Evolutionary conservation across 768 basidiomycete species (phyloP).

Genomic region (Xerocomus potaroensis): DNA sequence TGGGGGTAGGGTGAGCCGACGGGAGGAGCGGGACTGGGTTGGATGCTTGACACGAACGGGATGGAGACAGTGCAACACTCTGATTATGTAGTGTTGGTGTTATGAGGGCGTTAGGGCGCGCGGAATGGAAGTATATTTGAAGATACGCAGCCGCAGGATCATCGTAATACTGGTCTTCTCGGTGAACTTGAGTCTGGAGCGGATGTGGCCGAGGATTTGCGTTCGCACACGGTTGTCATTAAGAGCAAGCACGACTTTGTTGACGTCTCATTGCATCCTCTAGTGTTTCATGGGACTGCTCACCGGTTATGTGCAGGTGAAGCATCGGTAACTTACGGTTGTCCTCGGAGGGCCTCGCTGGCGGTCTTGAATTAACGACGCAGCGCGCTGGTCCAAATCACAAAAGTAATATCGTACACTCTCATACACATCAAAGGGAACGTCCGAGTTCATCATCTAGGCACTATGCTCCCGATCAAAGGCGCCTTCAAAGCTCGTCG

Average conservation of each 20-base stretch:
- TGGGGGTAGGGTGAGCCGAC: constrained; percentile 78
- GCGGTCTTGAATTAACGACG: constrained; percentile 45
- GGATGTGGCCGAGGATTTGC: constrained; percentile 36
- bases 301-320: constrained; percentile 11
- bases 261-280: constrained; percentile 18
- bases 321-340: constrained; percentile 25
- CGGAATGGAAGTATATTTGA: constrained; percentile 52
- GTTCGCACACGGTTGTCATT: constrained; percentile 20
- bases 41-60: constrained; percentile 56
- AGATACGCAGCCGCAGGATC: constrained; percentile 58
- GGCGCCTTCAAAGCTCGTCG: constrained; percentile 17
- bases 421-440: neutral
- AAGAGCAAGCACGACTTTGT: constrained; percentile 17
- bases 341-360: constrained; percentile 24
- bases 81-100: constrained; percentile 78
- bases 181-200: constrained; percentile 38
- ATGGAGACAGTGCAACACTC: constrained; percentile 69
- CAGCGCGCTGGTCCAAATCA: neutral
- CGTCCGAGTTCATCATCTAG: neutral
- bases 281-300: constrained; percentile 10
- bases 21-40: constrained; percentile 51
- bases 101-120: constrained; percentile 70
- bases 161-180: constrained; percentile 61
- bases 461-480: neutral
- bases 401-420: neutral